These are phyloP conservation scores for Pisolithus microcarpus DNA, from an alignment of 768 basidiomycete genomes.

Conservation along the genomic window DNA sequence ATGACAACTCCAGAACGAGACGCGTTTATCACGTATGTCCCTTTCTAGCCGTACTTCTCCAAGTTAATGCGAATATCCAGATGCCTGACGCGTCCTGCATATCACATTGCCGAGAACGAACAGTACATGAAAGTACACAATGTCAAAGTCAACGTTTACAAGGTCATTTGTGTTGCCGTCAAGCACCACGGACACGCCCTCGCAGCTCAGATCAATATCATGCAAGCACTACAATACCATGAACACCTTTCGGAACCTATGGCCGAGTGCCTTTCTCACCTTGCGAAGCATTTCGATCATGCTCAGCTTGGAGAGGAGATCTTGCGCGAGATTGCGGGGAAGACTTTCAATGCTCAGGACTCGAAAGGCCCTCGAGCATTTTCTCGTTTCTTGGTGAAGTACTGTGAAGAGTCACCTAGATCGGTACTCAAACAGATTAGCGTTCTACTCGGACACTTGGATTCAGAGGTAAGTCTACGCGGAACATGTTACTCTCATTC, in stretches of 20 bases:
- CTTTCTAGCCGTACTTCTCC: neutral
- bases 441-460: constrained; percentile 75
- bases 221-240: constrained; percentile 87
- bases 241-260: constrained; percentile 93
- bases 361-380: constrained; percentile 83
- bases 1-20: constrained; percentile 81
- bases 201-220: constrained; percentile 82
- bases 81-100: constrained; percentile 83
- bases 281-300: constrained; percentile 83
- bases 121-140: constrained; percentile 74
- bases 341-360: constrained; percentile 73
- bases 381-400: constrained; percentile 73
- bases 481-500: neutral
- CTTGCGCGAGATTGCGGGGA: constrained; percentile 77
- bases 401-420: constrained; percentile 74
- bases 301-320: constrained; percentile 87
- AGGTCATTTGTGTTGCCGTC: constrained; percentile 85
- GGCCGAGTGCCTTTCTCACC: constrained; percentile 78
- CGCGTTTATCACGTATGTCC: constrained; percentile 60
- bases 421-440: constrained; percentile 85
- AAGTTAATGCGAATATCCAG: constrained; percentile 31
- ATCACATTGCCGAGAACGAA: constrained; percentile 81
- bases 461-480: constrained; percentile 68
- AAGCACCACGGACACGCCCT: constrained; percentile 84
- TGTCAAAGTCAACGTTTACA: constrained; percentile 73